These are phyloP conservation scores for Volutella citrinella DNA, from an alignment of 2,329 filamentous ascomycete species.

Conservation along the genomic window DNA sequence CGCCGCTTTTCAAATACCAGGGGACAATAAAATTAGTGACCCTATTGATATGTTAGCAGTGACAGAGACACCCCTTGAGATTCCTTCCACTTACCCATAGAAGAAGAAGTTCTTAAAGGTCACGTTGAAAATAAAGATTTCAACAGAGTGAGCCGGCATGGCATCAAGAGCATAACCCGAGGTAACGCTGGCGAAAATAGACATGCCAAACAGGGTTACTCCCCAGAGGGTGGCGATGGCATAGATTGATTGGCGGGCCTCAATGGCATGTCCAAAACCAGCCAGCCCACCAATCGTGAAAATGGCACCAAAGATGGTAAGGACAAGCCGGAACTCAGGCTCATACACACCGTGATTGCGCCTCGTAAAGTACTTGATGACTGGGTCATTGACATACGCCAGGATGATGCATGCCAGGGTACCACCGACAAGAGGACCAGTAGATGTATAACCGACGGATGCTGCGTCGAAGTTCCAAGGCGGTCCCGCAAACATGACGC, in stretches of 20 bases:
- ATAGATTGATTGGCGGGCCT: constrained; percentile 2
- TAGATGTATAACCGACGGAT: constrained; percentile 7
- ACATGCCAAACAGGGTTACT: constrained; percentile 8
- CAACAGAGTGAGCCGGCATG: constrained; percentile 2
- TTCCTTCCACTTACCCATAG: too few species aligned
- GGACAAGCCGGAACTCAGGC: constrained; percentile 8
- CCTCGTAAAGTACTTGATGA: constrained; percentile 4
- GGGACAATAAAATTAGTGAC: constrained; percentile 4
- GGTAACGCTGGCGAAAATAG: background rate
- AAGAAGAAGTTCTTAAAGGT: constrained; percentile 12
- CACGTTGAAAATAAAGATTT: constrained; percentile 12
- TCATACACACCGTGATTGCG: constrained; percentile 10
- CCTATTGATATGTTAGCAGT: too few species aligned
- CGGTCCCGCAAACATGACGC: constrained; percentile 9
- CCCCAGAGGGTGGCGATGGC: constrained; percentile 5
- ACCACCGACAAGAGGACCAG: constrained; percentile 7
- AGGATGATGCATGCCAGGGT: constrained; percentile 2
- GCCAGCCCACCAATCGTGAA: constrained; percentile 3
- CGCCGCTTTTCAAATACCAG: constrained; percentile 1
- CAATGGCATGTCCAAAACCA: constrained; percentile 6
- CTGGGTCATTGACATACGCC: constrained; percentile 2
- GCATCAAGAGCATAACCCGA: constrained; percentile 8
- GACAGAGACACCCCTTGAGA: too few species aligned
- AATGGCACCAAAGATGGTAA: background rate
- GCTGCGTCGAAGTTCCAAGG: constrained; percentile 8